A percentile compares a stretch with the other conserved stretches of the same genome.
Conservation (phyloP, 306 rosid genomes). For the Citrullus mucosospermus region DNA sequence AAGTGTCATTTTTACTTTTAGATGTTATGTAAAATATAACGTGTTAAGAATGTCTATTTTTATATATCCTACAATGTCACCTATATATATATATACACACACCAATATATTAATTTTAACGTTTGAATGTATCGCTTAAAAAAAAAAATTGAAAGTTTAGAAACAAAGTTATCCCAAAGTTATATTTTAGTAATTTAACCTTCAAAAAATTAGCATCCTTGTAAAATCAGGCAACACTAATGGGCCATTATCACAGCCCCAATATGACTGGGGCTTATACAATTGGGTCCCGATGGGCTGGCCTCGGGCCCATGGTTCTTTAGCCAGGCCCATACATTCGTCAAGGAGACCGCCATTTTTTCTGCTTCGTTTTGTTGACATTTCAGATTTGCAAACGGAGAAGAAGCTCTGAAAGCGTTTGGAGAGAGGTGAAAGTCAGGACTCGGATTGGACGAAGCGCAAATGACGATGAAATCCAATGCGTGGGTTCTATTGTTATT, state of each 20-base stretch:
- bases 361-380: background rate
- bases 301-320: background rate
- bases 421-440: background rate
- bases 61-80: too few relatives aligned
- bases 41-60: too few relatives aligned
- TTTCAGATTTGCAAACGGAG: background rate
- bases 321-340: background rate
- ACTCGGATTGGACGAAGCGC: background rate
- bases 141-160: too few relatives aligned
- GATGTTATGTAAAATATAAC: too few relatives aligned
- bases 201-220: too few relatives aligned
- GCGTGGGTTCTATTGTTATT: slow-evolving; percentile 21
- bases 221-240: too few relatives aligned
- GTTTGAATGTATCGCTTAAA: too few relatives aligned
- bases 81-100: too few relatives aligned
- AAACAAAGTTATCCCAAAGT: too few relatives aligned
- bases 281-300: background rate
- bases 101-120: too few relatives aligned
- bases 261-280: background rate
- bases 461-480: slow-evolving; percentile 19
- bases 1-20: too few relatives aligned
- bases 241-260: background rate
- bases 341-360: background rate
- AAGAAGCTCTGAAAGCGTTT: background rate
- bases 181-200: too few relatives aligned